Conservation (phyloP, 2,329 filamentous ascomycete species). For the Colletotrichum phormii region DNA sequence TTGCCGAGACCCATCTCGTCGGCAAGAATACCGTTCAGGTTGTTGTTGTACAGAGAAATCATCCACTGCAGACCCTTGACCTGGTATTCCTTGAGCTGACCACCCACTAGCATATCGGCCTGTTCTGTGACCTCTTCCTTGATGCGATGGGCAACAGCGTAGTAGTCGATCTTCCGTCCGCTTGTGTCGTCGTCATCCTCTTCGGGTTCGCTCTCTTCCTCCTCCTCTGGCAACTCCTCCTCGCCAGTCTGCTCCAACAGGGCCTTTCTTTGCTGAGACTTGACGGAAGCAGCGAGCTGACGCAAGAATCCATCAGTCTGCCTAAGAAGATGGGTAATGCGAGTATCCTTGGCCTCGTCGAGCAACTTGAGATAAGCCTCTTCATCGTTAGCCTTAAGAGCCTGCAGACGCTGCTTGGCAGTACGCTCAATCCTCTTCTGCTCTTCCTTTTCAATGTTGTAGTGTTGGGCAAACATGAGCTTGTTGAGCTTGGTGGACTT, state of each 20-base stretch:
- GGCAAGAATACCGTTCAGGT: slow-evolving; percentile 96
- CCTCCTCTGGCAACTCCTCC: slow-evolving; percentile 65
- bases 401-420: slow-evolving; percentile 98
- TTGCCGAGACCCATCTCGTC: slow-evolving; percentile 99
- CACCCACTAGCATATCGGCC: slow-evolving; percentile 88
- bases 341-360: slow-evolving; percentile 98
- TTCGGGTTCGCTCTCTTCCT: slow-evolving; percentile 74
- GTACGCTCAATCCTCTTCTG: slow-evolving; percentile 98
- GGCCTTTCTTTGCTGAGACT: slow-evolving; percentile 88
- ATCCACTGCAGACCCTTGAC: slow-evolving; percentile 99
- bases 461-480: slow-evolving; percentile 89
- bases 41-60: slow-evolving; percentile 99
- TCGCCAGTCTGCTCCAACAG: slow-evolving; percentile 78
- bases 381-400: slow-evolving; percentile 98
- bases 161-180: slow-evolving; percentile 94
- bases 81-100: slow-evolving; percentile 96
- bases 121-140: slow-evolving; percentile 91
- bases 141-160: slow-evolving; percentile 95
- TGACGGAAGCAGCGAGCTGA: slow-evolving; percentile 94
- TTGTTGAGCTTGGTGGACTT: slow-evolving; percentile 89
- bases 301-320: slow-evolving; percentile 98
- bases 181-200: slow-evolving; percentile 77
- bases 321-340: slow-evolving; percentile 96
- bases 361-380: slow-evolving; percentile 98
- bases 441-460: slow-evolving; percentile 98